phyloP scores from a whole-genome alignment of 768 basidiomycete genomes.

The Leccinum incarnatum region DNA sequence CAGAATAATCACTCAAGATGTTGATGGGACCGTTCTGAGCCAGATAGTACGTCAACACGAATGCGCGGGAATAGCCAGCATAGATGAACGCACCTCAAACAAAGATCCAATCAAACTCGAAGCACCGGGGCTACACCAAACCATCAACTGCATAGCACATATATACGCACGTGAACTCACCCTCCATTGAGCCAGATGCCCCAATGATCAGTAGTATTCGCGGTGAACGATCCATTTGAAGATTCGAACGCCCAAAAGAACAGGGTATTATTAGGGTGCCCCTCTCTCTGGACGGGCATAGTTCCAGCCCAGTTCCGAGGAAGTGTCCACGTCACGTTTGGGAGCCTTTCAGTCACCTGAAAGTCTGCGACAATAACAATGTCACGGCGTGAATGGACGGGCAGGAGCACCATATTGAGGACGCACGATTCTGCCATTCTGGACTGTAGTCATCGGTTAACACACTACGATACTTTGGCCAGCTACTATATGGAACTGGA shows the following conservation, averaged over 20 bases:
- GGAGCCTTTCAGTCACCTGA: conserved; percentile 50
- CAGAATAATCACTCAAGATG: conserved; percentile 47
- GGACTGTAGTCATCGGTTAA: too few species aligned
- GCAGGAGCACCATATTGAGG: background rate
- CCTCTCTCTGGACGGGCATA: conserved; percentile 44
- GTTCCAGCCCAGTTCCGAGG: conserved; percentile 30
- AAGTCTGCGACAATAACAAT: conserved; percentile 43
- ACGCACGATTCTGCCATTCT: conserved; percentile 60
- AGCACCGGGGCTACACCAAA: conserved; percentile 53
- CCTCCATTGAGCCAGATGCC: conserved; percentile 53
- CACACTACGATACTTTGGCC: too few species aligned
- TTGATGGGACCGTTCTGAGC: conserved; percentile 64
- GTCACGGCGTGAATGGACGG: background rate
- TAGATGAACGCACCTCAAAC: conserved; percentile 46
- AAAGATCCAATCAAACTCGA: conserved; percentile 63
- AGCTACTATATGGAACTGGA: conserved; percentile 13
- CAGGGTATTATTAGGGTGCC: conserved; percentile 57
- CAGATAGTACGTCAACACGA: background rate
- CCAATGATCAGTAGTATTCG: conserved; percentile 44
- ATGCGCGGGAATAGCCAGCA: too few species aligned
- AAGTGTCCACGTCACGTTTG: conserved; percentile 55
- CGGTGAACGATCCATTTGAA: conserved; percentile 51
- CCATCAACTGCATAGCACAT: background rate
- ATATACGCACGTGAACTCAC: conserved; percentile 32
- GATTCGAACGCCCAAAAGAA: conserved; percentile 36